Percentiles rank a stretch among this genome's conserved stretches.
Conservation (phyloP, 768 basidiomycete species). For the Ephemerocybe angulata region DNA sequence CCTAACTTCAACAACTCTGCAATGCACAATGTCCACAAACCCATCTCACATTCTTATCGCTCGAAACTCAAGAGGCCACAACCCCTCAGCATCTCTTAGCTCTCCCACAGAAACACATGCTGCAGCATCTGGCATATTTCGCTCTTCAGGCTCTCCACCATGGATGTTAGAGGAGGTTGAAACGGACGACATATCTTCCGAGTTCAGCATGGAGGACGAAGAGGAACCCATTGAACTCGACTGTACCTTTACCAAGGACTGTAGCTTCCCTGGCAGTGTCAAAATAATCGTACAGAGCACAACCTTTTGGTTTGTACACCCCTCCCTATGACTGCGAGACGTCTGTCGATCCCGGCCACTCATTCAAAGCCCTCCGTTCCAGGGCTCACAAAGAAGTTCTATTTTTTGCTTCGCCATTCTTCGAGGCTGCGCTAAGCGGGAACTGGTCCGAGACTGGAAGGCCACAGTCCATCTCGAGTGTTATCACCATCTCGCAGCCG, state of each 20-base stretch:
- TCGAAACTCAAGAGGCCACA: conserved; percentile 76
- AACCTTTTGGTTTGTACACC: conserved; percentile 75
- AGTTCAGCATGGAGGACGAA: conserved; percentile 62
- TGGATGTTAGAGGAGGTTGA: conserved; percentile 79
- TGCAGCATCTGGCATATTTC: conserved; percentile 79
- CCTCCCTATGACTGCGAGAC: neutral
- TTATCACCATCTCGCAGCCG: conserved; percentile 81
- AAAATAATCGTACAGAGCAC: conserved; percentile 88
- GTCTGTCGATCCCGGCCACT: neutral
- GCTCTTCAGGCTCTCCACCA: conserved; percentile 74
- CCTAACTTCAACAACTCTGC: too few species aligned
- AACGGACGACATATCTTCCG: conserved; percentile 63
- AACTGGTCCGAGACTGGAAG: conserved; percentile 87
- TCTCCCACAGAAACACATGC: conserved; percentile 88
- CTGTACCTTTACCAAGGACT: conserved; percentile 68
- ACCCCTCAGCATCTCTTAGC: conserved; percentile 76
- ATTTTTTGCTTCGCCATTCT: conserved; percentile 93
- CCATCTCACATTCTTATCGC: conserved; percentile 88
- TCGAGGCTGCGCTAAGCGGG: conserved; percentile 86
- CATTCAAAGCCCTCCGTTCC: conserved; percentile 9
- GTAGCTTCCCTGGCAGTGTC: conserved; percentile 76
- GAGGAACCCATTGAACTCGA: conserved; percentile 77
- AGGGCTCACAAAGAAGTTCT: conserved; percentile 93
- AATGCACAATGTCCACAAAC: conserved; percentile 56
- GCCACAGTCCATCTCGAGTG: conserved; percentile 73